These are phyloP conservation scores for Murraya paniculata DNA, from an alignment of 345 rosid genomes.

Conservation along the genomic window DNA sequence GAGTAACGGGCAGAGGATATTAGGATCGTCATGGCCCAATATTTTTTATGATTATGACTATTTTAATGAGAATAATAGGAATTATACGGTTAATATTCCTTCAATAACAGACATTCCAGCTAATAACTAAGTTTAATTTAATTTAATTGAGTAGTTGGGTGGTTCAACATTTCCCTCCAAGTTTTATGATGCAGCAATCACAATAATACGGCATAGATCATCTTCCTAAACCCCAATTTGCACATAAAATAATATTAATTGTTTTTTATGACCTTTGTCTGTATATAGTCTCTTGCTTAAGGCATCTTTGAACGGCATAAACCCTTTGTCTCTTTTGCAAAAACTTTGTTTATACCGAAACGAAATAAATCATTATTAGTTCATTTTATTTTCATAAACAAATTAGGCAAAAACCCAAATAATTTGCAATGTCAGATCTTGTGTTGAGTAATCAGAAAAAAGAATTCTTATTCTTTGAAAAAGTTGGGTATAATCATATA, in stretches of 20 bases:
- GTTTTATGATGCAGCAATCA: background rate
- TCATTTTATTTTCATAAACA: background rate
- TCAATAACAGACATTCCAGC: background rate
- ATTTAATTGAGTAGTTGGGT: constrained; percentile 6
- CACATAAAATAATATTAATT: constrained; percentile 3
- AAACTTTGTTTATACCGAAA: constrained; percentile 18
- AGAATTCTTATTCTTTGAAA: no score
- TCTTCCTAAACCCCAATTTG: constrained; percentile 21
- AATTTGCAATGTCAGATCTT: background rate
- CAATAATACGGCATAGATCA: background rate
- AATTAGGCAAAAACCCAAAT: background rate
- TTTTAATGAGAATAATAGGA: background rate
- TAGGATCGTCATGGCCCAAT: constrained; percentile 7
- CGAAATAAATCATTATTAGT: background rate
- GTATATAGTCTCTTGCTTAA: constrained; percentile 5
- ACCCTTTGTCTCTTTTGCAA: background rate
- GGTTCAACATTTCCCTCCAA: constrained; percentile 11
- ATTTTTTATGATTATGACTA: background rate
- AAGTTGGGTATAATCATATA: background rate
- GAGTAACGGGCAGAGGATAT: background rate
- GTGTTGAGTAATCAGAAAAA: no score
- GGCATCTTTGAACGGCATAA: constrained; percentile 36
- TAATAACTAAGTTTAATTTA: background rate
- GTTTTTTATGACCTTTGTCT: constrained; percentile 25
- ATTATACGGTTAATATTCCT: background rate